Evolutionary conservation across 257 asterid species (phyloP).

Genomic region (Striga asiatica): DNA sequence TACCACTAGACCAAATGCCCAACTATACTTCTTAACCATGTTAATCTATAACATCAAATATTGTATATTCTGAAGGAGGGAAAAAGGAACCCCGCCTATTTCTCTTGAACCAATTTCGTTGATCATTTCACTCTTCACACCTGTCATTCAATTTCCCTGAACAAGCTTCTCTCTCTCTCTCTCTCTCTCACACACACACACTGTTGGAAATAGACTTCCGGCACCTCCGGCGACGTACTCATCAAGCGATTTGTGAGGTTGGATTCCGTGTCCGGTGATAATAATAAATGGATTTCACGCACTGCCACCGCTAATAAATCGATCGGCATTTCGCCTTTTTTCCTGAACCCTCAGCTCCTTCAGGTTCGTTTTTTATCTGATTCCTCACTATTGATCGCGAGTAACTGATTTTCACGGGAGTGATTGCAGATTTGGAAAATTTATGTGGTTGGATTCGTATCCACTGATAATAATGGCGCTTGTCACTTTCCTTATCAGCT

Average conservation of each 20-base stretch:
- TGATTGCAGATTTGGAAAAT: neutral
- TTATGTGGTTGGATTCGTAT: neutral
- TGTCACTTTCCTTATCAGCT: neutral
- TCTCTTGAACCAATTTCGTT: slow-evolving; percentile 7
- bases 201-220: neutral
- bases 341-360: too few relatives aligned
- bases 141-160: slow-evolving; percentile 2
- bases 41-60: too few relatives aligned
- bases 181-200: too few relatives aligned
- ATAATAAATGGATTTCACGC: too few relatives aligned
- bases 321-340: slow-evolving; percentile 4
- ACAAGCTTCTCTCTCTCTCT: too few relatives aligned
- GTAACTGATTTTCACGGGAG: neutral
- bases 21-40: too few relatives aligned
- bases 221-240: slow-evolving; percentile 4
- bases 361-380: too few relatives aligned
- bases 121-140: slow-evolving; percentile 1
- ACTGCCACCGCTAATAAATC: neutral
- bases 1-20: slow-evolving; percentile 92
- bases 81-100: slow-evolving; percentile 12
- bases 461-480: neutral
- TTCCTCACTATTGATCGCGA: too few relatives aligned
- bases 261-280: too few relatives aligned
- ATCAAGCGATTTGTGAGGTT: too few relatives aligned
- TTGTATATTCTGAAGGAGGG: neutral